A percentile compares a stretch with the other conserved stretches of the same genome.
Conservation (phyloP, 306 rosid species). For the Vigna radiata region DNA sequence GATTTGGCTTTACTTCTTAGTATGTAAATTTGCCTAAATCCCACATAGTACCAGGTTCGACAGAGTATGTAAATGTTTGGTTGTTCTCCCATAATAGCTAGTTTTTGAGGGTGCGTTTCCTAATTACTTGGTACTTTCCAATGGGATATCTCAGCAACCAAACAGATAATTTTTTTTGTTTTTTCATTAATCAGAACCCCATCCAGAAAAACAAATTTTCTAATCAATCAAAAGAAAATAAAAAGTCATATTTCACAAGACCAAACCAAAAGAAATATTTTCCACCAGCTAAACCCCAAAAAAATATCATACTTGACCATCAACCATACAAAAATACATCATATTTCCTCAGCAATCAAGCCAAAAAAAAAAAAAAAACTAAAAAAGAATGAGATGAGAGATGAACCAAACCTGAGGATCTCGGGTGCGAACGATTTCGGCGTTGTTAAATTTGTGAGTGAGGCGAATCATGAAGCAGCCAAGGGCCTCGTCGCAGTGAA, state of each 20-base stretch:
- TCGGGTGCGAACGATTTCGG: slow-evolving; percentile 85
- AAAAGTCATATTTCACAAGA: neutral
- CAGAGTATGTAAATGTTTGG: too few relatives aligned
- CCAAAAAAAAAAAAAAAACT: neutral
- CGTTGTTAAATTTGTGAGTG: slow-evolving; percentile 69
- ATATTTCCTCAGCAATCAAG: neutral
- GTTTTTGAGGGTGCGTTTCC: too few relatives aligned
- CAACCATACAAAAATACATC: neutral
- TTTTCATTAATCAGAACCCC: neutral
- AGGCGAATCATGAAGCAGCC: slow-evolving; percentile 99
- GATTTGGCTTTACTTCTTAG: too few relatives aligned
- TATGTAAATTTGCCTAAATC: too few relatives aligned
- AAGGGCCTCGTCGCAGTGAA: slow-evolving; percentile 99
- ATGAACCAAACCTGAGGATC: slow-evolving; percentile 70
- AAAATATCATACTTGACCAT: too few relatives aligned
- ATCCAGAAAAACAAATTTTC: neutral
- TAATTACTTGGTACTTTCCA: too few relatives aligned
- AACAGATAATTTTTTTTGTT: too few relatives aligned
- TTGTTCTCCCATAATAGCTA: too few relatives aligned
- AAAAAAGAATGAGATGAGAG: neutral
- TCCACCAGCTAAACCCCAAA: neutral
- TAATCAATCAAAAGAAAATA: neutral
- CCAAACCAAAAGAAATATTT: neutral
- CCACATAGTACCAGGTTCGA: too few relatives aligned
- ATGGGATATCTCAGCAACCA: neutral